Percentiles rank a stretch among this genome's conserved stretches.
These are phyloP conservation scores for Trichoderma asperelloides DNA, from an alignment of 495 filamentous ascomycete species.

Conservation along the genomic window DNA sequence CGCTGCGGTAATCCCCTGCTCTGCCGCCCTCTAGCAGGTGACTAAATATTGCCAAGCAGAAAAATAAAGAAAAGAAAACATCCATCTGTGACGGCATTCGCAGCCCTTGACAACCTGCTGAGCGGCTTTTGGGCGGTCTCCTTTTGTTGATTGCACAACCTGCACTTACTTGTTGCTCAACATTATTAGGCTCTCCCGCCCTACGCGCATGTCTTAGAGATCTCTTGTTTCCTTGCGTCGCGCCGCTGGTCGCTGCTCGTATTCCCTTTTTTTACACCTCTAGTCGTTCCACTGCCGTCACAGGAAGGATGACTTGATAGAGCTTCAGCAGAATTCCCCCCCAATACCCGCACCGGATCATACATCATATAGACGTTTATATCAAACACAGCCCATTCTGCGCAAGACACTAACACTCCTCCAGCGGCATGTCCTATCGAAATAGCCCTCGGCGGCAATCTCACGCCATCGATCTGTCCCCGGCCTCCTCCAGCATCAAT, in stretches of 20 bases:
- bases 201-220: constrained; percentile 5
- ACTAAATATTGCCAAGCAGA: not conserved
- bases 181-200: not conserved
- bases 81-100: constrained; percentile 7
- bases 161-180: not conserved
- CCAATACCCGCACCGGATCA: not conserved
- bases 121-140: not conserved
- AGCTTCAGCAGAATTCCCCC: not conserved
- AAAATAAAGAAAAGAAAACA: constrained; percentile 3
- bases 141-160: not conserved
- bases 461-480: constrained; percentile 50
- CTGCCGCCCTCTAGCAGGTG: not conserved
- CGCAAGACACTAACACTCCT: constrained; percentile 1
- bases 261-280: not conserved
- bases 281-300: not conserved
- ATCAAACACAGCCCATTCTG: not conserved
- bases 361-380: not conserved
- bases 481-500: constrained; percentile 33
- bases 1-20: constrained; percentile 4
- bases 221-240: not conserved
- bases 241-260: not conserved
- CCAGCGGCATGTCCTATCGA: constrained; percentile 40
- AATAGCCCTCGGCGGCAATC: constrained; percentile 52
- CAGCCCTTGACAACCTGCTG: not conserved
- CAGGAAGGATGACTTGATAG: constrained; percentile 7